Base-by-base conservation (phyloP, 2,329 filamentous ascomycete genomes). In the Apiospora marii region DNA sequence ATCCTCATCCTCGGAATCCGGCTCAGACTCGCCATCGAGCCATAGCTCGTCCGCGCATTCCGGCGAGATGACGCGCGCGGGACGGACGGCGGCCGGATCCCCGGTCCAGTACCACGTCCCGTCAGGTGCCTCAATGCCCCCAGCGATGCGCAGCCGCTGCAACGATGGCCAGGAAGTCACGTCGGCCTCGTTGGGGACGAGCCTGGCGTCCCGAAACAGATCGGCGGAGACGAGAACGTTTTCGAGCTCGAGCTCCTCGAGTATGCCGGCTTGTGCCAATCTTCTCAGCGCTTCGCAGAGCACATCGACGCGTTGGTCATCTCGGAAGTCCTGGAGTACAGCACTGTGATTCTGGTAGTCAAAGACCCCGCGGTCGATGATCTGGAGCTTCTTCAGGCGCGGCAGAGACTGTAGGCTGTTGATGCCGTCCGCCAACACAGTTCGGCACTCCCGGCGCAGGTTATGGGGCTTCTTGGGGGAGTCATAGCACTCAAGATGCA, bases 101-200 rank as follows among this genome's bases (percentile, higher is more conserved):
- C 64, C 64, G 16, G 64, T 67, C 16, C 13, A 41, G 37, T 67
- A 67, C 64, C 64, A 67, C 6, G 37, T 13, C 30, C 64, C 64
- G 34, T 37, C 64, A 34, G 64, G 64, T 10, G 37, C 34, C 34
- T 19, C 37, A 22, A 67, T 67, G 22, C 37, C 64, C 10, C 22
- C 14, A 8, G 2, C 1, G 64, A 67, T n/a, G 22, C 43, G 37
- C 19, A 67, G 37, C 10, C 37, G 37, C 37, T 41, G 6, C 37
- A 41, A 41, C 37, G 37, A 41, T 41, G 37, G 37, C 37, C 37
- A 41, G 37, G 0, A 2, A 2, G 37, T 16, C 1, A 34, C 22
- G 22, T 41, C 37, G 64, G 64, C 64, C 37, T 27, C 19, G 34
- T 6, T 6, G 37, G 22, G 16, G 22, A 22, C 24, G 37, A 41